Evolutionary conservation across 139 green algal species (phyloP).

Genomic region (Desmodesmus armatus): DNA sequence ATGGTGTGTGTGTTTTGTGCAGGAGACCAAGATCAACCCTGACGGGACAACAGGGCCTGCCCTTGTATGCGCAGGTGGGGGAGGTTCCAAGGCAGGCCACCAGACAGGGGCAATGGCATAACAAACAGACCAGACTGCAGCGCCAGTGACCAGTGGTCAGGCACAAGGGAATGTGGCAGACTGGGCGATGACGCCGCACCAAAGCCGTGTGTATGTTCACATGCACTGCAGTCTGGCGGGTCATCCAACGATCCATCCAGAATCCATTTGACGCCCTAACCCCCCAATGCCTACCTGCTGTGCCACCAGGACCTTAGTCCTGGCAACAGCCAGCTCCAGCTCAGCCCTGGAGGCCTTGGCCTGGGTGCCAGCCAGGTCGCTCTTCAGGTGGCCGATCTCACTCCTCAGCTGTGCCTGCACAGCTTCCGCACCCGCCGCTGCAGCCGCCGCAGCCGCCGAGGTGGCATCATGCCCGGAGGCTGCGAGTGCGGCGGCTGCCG

Average conservation of each 20-base stretch:
- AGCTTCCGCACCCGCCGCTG: constrained; percentile 1
- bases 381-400: not conserved
- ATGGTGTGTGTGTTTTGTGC: not conserved
- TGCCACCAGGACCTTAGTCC: constrained; percentile 13
- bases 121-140: too few relatives aligned
- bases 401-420: constrained; percentile 2
- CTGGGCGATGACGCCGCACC: not conserved
- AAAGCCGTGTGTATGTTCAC: not conserved
- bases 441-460: not conserved
- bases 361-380: constrained; percentile 6
- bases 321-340: constrained; percentile 18
- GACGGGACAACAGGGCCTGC: not conserved
- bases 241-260: too few relatives aligned
- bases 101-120: too few relatives aligned
- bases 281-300: not conserved
- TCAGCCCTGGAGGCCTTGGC: constrained; percentile 30
- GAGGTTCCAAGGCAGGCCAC: too few relatives aligned
- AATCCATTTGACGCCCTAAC: too few relatives aligned
- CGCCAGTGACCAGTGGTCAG: too few relatives aligned
- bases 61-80: too few relatives aligned
- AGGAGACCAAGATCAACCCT: not conserved
- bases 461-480: not conserved
- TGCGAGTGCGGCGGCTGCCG: not conserved
- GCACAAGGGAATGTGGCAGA: not conserved
- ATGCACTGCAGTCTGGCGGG: too few relatives aligned